Evolutionary conservation across 805 yeast genomes (phyloP).

Genomic region (Lipomyces sp.): DNA sequence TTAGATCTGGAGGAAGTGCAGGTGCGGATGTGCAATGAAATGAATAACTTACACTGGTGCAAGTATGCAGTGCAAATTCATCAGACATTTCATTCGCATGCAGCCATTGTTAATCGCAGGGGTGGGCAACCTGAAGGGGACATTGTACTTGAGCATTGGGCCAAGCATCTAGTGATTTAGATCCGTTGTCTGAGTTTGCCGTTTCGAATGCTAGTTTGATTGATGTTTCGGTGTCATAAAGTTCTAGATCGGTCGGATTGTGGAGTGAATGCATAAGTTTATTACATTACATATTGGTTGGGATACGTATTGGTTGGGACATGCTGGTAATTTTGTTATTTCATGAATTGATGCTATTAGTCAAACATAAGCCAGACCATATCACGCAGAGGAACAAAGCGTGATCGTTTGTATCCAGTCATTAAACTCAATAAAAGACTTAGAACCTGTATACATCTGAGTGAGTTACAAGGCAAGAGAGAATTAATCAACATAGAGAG

Average conservation of each 20-base stretch:
- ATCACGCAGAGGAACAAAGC: too few species aligned
- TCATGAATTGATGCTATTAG: not conserved
- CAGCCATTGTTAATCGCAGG: constrained; percentile 78
- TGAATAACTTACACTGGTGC: constrained; percentile 73
- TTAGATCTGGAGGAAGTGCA: constrained; percentile 16
- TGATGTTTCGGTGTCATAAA: not conserved
- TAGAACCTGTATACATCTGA: too few species aligned
- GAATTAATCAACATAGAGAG: too few species aligned
- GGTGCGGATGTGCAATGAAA: constrained; percentile 7
- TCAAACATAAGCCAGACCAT: not conserved
- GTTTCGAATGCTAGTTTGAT: not conserved
- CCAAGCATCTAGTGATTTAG: constrained; percentile 18
- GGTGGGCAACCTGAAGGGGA: constrained; percentile 20
- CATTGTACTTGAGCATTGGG: constrained; percentile 22
- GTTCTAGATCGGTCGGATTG: not conserved
- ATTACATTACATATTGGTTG: too few species aligned
- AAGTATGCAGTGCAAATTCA: constrained; percentile 76
- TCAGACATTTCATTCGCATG: constrained; percentile 78
- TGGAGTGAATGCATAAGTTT: not conserved
- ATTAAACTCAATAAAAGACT: too few species aligned
- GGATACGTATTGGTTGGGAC: too few species aligned
- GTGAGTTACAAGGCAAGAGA: too few species aligned
- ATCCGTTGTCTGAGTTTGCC: not conserved
- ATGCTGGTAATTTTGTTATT: too few species aligned
- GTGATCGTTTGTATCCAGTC: too few species aligned